A percentile compares a stretch with the other conserved stretches of the same genome.
Conservation (phyloP, 75 land plant species). For the Chamaecyparis obtusa region DNA sequence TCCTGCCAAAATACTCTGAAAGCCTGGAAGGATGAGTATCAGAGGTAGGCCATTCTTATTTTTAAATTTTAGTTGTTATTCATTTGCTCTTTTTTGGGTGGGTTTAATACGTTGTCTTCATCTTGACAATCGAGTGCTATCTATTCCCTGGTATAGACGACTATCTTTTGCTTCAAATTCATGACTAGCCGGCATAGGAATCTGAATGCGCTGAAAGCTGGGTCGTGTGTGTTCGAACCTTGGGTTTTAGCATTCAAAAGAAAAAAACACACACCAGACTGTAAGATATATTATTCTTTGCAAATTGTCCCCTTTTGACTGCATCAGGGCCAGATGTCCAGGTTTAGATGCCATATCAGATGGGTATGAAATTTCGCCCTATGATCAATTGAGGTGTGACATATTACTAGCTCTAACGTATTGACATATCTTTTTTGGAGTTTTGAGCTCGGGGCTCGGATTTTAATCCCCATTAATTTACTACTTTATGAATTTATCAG, state of each 20-base stretch:
- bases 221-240: background rate
- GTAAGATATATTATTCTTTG: background rate
- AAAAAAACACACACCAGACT: no score
- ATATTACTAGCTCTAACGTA: background rate
- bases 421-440: background rate
- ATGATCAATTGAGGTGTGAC: background rate
- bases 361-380: background rate
- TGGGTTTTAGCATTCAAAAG: background rate
- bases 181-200: background rate
- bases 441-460: background rate
- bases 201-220: background rate
- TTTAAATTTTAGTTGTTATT: background rate
- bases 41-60: constrained; percentile 24
- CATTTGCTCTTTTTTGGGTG: background rate
- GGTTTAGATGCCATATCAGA: background rate
- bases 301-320: no score
- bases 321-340: background rate
- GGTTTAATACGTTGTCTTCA: no score
- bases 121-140: no score
- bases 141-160: background rate
- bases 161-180: background rate
- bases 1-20: constrained; percentile 25
- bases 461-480: background rate
- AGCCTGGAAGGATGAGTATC: constrained; percentile 41
- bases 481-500: background rate